Base-by-base conservation (phyloP, 2,329 filamentous ascomycete species). In the Ophidiomyces ophidiicola region DNA sequence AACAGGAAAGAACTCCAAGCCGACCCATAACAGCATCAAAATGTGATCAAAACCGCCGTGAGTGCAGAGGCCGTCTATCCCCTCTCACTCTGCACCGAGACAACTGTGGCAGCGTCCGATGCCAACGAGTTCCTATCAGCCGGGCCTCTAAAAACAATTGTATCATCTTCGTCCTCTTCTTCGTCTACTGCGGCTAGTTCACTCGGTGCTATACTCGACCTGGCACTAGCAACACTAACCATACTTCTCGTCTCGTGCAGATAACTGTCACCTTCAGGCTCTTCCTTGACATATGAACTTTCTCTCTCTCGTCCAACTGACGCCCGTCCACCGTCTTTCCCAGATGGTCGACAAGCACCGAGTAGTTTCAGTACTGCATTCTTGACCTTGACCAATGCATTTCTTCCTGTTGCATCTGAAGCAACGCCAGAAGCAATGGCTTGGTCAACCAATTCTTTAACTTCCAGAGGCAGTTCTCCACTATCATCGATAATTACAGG, bases 361-460 rank as follows among this genome's bases (percentile, higher is more conserved):
- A 64, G 46, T 14, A 64, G 52, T 47, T 64, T 64, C 14, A 64
- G 49, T 6, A 63, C 51, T 1, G 58, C 47, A 35, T 64, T 66
- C 52, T 64, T 67, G 23, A 59, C 59, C 48, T 67, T 67, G 35
- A 63, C 62, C 10, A 68, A 49, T 5, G 64, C 57, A 43, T 67
- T 66, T 30, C 62, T 55, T 26, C 63, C 58, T 14, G 62, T 59
- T 2, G 64, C 64, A 33, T 62, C 62, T 6, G 51, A 48, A 3
- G 59, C 61, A 15, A 62, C 46, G 11, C 58, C 60, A 29, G 63
- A 66, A 41, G 69, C 63, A 41, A 76, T 63, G 10, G 71, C 64
- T 48, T 76, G 73, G 39, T 70, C 63, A 7, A 79, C 65, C 1
- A 78, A 49, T 46, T 75, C 76, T 44, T 67, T 64, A n/a, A 77